Evolutionary conservation across 768 basidiomycete species (phyloP), one percentile per base, ranked within the genome.

Genomic region (Ramaria sp.): DNA sequence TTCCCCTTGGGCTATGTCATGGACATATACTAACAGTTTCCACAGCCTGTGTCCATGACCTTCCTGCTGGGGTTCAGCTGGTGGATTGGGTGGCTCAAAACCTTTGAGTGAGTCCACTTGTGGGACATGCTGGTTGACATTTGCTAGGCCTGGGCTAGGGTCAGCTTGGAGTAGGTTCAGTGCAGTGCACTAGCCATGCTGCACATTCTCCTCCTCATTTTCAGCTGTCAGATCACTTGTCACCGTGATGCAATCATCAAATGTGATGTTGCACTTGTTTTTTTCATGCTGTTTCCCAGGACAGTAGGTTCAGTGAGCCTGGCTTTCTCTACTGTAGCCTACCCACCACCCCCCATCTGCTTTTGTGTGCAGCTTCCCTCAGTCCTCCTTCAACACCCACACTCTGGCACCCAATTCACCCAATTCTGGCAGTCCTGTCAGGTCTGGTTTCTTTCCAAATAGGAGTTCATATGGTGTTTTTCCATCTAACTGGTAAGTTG

Each of bases 91-190:
- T n/a, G n/a, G 27, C 27, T 27, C 5, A 5, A 27, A 27, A 27
- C 27, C 27, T 27, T 27, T 5, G 27, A 27, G 27, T 5, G 5
- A 5, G 27, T 27, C 27, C 2, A 27, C 27, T 27, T 27, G 2
- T 5, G 27, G 27, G 13, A 5, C 6, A 7, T 42, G 41, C 7
- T 42, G 15, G n/a, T n/a, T n/a, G n/a, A n/a, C n/a, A n/a, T n/a
- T n/a, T n/a, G n/a, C n/a, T n/a, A n/a, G n/a, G n/a, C n/a, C n/a
- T n/a, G n/a, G n/a, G n/a, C n/a, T n/a, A n/a, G n/a, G n/a, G n/a
- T n/a, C n/a, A n/a, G n/a, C 75, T 11, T 64, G 62, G 64, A 80
- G 27, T 27, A 2, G 27, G 27, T 27, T 27, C 5, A 5, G 27
- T 2, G 27, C 27, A 27, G 27, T 27, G 27, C 5, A 5, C 27